Evolutionary conservation across 352 stramenopile species (phyloP).

Genomic region (Phytopythium vexans): DNA sequence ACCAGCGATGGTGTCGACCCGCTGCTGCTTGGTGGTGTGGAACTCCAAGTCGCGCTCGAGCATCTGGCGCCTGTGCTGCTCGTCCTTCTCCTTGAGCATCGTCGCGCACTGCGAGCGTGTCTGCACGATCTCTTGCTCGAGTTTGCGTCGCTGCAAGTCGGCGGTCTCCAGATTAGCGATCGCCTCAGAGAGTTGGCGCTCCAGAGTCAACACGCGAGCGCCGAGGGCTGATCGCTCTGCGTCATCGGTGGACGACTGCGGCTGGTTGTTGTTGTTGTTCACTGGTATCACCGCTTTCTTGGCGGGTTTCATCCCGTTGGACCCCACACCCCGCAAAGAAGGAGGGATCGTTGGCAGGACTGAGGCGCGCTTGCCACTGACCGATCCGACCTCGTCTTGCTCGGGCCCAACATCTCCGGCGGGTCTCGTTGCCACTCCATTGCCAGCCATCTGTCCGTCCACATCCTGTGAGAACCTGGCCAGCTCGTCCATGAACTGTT

Average conservation of each 20-base stretch:
- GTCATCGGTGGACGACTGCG: not conserved
- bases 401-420: not conserved
- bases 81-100: conserved; percentile 54
- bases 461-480: conserved; percentile 39
- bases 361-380: not conserved
- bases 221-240: conserved; percentile 1
- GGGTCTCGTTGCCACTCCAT: not conserved
- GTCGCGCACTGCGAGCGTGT: conserved; percentile 30
- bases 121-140: conserved; percentile 46
- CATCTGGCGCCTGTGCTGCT: conserved; percentile 45
- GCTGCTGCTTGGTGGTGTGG: conserved; percentile 15
- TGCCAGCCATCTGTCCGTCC: not conserved
- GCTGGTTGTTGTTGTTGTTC: not conserved
- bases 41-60: conserved; percentile 45
- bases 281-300: not conserved
- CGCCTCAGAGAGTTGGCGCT: conserved; percentile 25
- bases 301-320: not conserved
- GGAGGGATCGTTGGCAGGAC: conserved; percentile 1
- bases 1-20: not conserved
- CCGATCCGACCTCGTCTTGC: no score
- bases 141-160: conserved; percentile 26
- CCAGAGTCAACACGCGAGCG: conserved; percentile 7
- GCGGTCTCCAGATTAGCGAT: conserved; percentile 18
- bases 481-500: conserved; percentile 66
- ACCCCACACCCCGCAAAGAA: not conserved